Conservation (phyloP, 768 basidiomycete species). For the Tubosaeta brunneosetosa region DNA sequence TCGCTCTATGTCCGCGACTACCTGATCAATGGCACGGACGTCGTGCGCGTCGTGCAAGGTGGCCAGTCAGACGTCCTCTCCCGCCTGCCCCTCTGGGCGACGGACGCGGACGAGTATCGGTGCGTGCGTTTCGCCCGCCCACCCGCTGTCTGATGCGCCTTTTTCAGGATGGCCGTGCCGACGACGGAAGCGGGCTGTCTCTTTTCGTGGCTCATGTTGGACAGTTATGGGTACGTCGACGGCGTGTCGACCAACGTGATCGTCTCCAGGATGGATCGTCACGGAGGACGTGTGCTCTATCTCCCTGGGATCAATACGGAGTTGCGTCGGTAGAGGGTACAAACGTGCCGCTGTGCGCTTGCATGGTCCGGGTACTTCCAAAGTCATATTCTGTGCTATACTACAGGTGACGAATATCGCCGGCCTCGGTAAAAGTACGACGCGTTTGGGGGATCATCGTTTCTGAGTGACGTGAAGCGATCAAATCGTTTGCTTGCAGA, state of each 20-base stretch:
- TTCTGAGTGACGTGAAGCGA: neutral
- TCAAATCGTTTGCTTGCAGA: no score
- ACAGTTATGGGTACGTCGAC: slow-evolving; percentile 23
- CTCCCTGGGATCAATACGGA: slow-evolving; percentile 11
- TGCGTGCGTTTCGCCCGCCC: neutral
- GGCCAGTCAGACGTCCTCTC: neutral
- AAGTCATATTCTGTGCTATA: neutral
- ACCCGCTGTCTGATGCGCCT: no score
- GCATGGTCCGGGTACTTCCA: no score
- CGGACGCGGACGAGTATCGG: slow-evolving; percentile 39
- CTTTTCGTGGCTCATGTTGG: slow-evolving; percentile 16
- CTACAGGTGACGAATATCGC: no score
- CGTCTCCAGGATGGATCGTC: neutral
- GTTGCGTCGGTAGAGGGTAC: slow-evolving; percentile 1
- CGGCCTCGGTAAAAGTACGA: no score
- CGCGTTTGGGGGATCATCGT: neutral
- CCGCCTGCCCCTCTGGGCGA: slow-evolving; percentile 32
- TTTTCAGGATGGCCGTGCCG: slow-evolving; percentile 15
- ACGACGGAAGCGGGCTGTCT: slow-evolving; percentile 18
- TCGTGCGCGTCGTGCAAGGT: slow-evolving; percentile 31
- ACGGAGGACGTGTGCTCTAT: slow-evolving; percentile 6
- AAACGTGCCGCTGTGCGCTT: no score
- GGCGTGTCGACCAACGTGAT: slow-evolving; percentile 21
- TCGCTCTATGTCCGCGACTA: slow-evolving; percentile 31
- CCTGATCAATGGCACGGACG: slow-evolving; percentile 31